These are phyloP conservation scores for Gracilaria gracilis DNA, from an alignment of 23 red algal species.

Conservation along the genomic window DNA sequence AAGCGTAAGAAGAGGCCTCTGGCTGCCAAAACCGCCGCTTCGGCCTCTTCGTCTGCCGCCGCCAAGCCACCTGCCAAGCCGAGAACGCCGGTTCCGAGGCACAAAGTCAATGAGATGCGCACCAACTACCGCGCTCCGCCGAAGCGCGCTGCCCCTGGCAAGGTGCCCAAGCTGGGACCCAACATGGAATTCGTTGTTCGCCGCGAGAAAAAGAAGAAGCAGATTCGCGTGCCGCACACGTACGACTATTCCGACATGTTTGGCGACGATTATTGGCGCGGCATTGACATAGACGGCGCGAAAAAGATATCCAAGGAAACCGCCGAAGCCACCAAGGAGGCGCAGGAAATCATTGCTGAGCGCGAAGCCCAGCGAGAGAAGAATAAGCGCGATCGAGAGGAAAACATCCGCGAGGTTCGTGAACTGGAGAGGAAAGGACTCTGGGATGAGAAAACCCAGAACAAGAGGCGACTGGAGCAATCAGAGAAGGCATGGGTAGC, in stretches of 20 bases:
- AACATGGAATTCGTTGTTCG: constrained; percentile 64
- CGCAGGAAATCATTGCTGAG: constrained; percentile 40
- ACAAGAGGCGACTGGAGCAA: constrained; percentile 18
- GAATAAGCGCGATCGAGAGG: constrained; percentile 4
- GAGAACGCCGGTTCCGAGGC: background rate
- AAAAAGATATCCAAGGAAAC: constrained; percentile 40
- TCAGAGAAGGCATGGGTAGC: constrained; percentile 52
- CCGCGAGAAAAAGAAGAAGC: constrained; percentile 44
- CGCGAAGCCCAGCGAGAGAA: constrained; percentile 3
- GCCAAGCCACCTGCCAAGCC: background rate
- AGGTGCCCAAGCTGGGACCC: constrained; percentile 13
- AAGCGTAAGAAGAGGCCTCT: background rate
- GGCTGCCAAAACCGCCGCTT: background rate
- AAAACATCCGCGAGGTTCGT: constrained; percentile 18
- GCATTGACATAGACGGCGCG: constrained; percentile 35
- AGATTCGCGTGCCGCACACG: constrained; percentile 58
- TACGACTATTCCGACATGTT: constrained; percentile 70
- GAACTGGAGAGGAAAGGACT: constrained; percentile 35
- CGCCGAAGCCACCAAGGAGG: constrained; percentile 37
- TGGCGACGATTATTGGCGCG: constrained; percentile 54
- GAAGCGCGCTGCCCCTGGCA: background rate
- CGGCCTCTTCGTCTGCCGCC: background rate
- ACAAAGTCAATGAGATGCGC: background rate
- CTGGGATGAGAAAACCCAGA: constrained; percentile 18
- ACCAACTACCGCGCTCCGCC: constrained; percentile 16